Evolutionary conservation across 2,329 filamentous ascomycete species (phyloP).

Genomic region (Zymoseptoria ardabiliae): DNA sequence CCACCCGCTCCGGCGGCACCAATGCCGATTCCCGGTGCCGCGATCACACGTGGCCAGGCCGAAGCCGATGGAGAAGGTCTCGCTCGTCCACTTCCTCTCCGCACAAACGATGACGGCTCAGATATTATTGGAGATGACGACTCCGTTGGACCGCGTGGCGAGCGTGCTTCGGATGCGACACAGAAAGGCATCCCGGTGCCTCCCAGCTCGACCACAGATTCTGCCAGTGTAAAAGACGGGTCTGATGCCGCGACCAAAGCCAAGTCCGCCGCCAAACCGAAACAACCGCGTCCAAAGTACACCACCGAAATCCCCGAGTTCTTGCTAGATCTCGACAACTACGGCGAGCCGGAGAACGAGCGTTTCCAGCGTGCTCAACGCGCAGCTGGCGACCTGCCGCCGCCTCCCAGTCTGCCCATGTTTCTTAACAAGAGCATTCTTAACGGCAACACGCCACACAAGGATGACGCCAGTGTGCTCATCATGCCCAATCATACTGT

Average conservation of each 20-base stretch:
- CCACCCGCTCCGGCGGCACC: slow-evolving; percentile 24
- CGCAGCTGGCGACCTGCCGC: slow-evolving; percentile 71
- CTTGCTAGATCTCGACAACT: slow-evolving; percentile 71
- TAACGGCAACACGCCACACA: slow-evolving; percentile 84
- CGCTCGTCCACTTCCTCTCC: slow-evolving; percentile 51
- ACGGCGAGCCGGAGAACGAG: slow-evolving; percentile 54
- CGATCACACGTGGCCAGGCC: slow-evolving; percentile 19
- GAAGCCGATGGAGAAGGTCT: slow-evolving; percentile 1
- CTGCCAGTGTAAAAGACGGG: slow-evolving; percentile 4
- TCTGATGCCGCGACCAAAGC: slow-evolving; percentile 1
- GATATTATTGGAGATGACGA: slow-evolving; percentile 18
- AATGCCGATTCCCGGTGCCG: slow-evolving; percentile 26
- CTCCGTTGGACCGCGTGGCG: slow-evolving; percentile 12
- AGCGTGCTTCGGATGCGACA: slow-evolving; percentile 1
- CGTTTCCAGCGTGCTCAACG: slow-evolving; percentile 66
- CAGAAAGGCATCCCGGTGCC: not conserved
- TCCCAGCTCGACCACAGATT: slow-evolving; percentile 5
- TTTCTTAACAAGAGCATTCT: slow-evolving; percentile 92
- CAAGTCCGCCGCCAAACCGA: slow-evolving; percentile 17
- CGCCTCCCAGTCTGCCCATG: slow-evolving; percentile 76
- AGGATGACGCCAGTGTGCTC: slow-evolving; percentile 95
- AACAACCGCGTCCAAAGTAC: slow-evolving; percentile 52
- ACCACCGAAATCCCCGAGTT: slow-evolving; percentile 73
- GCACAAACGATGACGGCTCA: slow-evolving; percentile 14
- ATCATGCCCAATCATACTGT: slow-evolving; percentile 97